A percentile compares a stretch with the other conserved stretches of the same genome.
Conservation (phyloP, 495 filamentous ascomycete species). For the Hypoxylon rickii region DNA sequence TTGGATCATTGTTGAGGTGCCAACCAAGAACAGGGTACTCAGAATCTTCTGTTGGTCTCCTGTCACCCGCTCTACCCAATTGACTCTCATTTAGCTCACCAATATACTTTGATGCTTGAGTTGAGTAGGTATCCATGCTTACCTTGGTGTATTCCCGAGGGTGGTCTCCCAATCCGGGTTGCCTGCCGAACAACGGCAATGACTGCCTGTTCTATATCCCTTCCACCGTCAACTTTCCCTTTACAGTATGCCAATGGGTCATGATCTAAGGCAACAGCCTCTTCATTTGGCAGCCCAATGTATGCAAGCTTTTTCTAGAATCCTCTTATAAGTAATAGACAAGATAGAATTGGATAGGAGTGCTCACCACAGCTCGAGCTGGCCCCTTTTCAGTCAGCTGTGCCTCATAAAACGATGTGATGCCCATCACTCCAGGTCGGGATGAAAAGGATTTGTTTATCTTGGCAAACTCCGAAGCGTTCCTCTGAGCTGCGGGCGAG, state of each 20-base stretch:
- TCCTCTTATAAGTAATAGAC: too few species aligned
- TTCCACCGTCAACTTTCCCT: not conserved
- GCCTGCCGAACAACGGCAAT: not conserved
- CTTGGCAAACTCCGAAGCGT: not conserved
- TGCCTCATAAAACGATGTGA: conserved; percentile 2
- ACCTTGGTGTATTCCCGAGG: not conserved
- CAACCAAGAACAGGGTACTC: not conserved
- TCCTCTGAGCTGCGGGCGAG: not conserved
- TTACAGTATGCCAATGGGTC: not conserved
- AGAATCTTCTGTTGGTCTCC: not conserved
- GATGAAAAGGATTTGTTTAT: not conserved
- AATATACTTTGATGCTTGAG: too few species aligned
- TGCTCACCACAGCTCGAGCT: not conserved
- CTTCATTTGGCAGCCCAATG: not conserved
- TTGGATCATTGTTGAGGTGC: not conserved
- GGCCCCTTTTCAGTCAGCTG: not conserved
- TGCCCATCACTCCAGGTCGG: not conserved
- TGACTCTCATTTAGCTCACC: not conserved
- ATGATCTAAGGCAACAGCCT: not conserved
- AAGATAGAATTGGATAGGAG: too few species aligned
- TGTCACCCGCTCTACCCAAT: not conserved
- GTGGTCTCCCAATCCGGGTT: not conserved
- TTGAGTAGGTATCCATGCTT: too few species aligned
- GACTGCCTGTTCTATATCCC: not conserved
- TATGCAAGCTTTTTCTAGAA: not conserved